Evolutionary conservation across 495 filamentous ascomycete genomes (phyloP).

Genomic region (Penicillium paxilli): DNA sequence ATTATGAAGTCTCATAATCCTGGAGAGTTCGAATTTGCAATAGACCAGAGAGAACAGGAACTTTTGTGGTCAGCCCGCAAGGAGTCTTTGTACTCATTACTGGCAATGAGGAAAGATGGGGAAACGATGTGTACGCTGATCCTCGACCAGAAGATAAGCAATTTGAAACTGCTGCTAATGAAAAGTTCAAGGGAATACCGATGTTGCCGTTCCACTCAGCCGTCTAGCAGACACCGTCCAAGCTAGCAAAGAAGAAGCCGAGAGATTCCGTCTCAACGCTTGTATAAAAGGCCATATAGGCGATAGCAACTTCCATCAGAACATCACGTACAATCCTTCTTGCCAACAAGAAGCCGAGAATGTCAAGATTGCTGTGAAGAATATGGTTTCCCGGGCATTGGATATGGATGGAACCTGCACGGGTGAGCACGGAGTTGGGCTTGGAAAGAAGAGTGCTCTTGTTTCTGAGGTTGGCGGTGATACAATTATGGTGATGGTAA

Average conservation of each 20-base stretch:
- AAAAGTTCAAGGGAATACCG: constrained; percentile 57
- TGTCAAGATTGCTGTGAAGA: constrained; percentile 71
- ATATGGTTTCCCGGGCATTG: constrained; percentile 78
- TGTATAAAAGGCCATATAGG: constrained; percentile 79
- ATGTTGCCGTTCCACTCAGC: constrained; percentile 84
- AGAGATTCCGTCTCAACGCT: constrained; percentile 75
- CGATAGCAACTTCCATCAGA: constrained; percentile 88
- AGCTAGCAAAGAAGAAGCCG: constrained; percentile 78
- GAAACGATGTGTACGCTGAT: too few relatives aligned
- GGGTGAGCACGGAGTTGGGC: constrained; percentile 77
- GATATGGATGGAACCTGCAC: constrained; percentile 82
- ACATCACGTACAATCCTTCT: constrained; percentile 69
- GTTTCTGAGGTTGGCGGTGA: constrained; percentile 71
- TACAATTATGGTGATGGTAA: constrained; percentile 77
- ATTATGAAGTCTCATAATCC: constrained; percentile 60
- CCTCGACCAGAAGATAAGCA: constrained; percentile 48
- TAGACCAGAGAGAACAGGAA: constrained; percentile 57
- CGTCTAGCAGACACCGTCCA: constrained; percentile 84
- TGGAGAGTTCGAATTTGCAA: constrained; percentile 76
- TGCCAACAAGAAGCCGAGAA: constrained; percentile 54
- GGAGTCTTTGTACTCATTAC: constrained; percentile 67
- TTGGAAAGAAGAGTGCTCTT: constrained; percentile 78
- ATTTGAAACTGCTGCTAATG: constrained; percentile 31
- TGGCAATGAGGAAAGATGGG: constrained; percentile 29
- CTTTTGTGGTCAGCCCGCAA: constrained; percentile 89